Evolutionary conservation across 805 yeast species (phyloP).

Genomic region (Candida quercuum): DNA sequence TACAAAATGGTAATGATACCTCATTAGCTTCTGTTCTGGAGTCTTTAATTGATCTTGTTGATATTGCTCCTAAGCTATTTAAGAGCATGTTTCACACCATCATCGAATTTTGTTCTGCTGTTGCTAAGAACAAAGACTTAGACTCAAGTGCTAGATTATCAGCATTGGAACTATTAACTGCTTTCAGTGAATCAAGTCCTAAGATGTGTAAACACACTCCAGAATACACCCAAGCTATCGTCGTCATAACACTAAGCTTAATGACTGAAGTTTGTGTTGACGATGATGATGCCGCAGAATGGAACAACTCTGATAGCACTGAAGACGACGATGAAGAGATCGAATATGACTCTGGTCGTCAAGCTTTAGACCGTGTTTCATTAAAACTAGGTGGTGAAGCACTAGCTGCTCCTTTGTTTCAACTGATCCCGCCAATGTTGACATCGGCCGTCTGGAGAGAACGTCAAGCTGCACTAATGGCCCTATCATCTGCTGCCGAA

Average conservation of each 20-base stretch:
- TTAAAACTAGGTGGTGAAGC: constrained; percentile 78
- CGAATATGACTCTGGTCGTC: constrained; percentile 88
- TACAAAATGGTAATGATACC: constrained; percentile 70
- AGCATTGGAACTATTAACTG: constrained; percentile 82
- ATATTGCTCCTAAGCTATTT: constrained; percentile 92
- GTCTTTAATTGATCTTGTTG: constrained; percentile 83
- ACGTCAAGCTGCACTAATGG: constrained; percentile 96
- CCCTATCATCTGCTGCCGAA: constrained; percentile 93
- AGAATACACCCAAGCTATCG: constrained; percentile 64
- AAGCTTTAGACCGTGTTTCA: constrained; percentile 87
- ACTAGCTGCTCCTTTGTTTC: constrained; percentile 82
- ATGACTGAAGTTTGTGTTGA: constrained; percentile 90
- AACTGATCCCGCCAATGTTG: constrained; percentile 80
- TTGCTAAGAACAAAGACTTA: constrained; percentile 73
- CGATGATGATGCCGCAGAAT: constrained; percentile 84
- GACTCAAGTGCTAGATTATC: constrained; percentile 78
- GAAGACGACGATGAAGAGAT: constrained; percentile 81
- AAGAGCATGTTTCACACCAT: constrained; percentile 86
- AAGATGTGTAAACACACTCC: constrained; percentile 86
- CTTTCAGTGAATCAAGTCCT: constrained; percentile 91
- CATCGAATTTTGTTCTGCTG: constrained; percentile 77
- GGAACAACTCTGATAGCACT: constrained; percentile 76
- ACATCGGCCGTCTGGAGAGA: constrained; percentile 81
- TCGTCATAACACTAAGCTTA: constrained; percentile 69
- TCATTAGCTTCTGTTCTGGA: constrained; percentile 87